Conservation (phyloP, 2,329 filamentous ascomycete genomes). For the Ceratocystis variospora region DNA sequence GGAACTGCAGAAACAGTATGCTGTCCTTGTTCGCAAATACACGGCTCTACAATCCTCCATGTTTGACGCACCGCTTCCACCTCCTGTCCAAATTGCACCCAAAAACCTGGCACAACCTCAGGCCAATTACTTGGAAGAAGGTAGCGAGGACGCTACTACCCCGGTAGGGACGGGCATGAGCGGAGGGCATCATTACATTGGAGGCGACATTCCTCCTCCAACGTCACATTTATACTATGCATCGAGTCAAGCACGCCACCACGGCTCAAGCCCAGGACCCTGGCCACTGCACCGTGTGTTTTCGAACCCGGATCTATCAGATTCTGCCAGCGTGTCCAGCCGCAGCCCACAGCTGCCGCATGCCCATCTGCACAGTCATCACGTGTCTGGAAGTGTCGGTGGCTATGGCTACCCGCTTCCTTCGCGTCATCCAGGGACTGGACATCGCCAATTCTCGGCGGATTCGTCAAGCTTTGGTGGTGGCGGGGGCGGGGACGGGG, state of each 20-base stretch:
- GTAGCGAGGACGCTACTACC: slow-evolving; percentile 19
- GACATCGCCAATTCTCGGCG: not conserved
- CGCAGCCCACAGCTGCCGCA: slow-evolving; percentile 6
- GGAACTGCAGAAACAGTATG: slow-evolving; percentile 40
- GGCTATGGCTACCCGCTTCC: not conserved
- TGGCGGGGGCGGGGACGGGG: not conserved
- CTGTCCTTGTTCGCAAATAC: slow-evolving; percentile 38
- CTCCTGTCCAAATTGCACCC: slow-evolving; percentile 9
- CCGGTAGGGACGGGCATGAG: slow-evolving; percentile 19
- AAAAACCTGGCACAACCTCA: not conserved
- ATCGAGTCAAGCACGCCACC: slow-evolving; percentile 21
- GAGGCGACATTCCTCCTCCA: not conserved
- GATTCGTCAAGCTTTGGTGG: not conserved
- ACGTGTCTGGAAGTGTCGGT: not conserved
- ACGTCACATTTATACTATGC: slow-evolving; percentile 4
- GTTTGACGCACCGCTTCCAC: slow-evolving; percentile 24
- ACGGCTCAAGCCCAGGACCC: slow-evolving; percentile 24
- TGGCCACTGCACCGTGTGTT: slow-evolving; percentile 29
- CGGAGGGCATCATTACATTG: slow-evolving; percentile 19
- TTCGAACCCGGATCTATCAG: slow-evolving; percentile 33
- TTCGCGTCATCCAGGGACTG: slow-evolving; percentile 15
- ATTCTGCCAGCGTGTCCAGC: slow-evolving; percentile 25
- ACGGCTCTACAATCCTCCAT: slow-evolving; percentile 38
- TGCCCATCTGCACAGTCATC: not conserved
- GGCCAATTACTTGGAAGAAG: slow-evolving; percentile 16